Base-by-base conservation (phyloP, 2,329 filamentous ascomycete species). In the Didymella segeticola region DNA sequence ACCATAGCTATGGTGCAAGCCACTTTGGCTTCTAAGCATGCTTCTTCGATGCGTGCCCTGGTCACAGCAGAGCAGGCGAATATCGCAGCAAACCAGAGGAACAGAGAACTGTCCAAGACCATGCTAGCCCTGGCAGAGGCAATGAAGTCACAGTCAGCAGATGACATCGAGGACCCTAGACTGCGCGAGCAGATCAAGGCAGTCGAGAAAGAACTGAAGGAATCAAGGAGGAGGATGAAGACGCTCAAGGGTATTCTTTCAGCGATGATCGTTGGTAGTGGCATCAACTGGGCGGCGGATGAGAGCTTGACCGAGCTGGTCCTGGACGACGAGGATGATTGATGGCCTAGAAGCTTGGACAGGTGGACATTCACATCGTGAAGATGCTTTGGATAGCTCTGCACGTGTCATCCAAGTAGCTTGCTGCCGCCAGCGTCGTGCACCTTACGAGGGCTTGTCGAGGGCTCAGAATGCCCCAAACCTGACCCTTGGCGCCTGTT, bases 211-310 rank as follows among this genome's bases (percentile, higher is more conserved):
- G 82, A 86, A 33, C 76, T 89, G 54, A 86, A 82, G 64, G 78
- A 78, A 19, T 88, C 86, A 69, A 84, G 84, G 57, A 85, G 86
- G 61, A 83, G 83, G 66, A 91, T 87, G 86, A 85, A 86, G 66
- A 86, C 88, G 17, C 84, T 93, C 73, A 95, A 93, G 76, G 89
- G 85, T 20, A 85, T 91, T 34, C 82, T 89, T n/a, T 89, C 89
- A 66, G 90, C 89, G 15, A 82, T 92, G 49, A 83, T 96, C 39
- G 89, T 86, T 5, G 90, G 89, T 3, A 96, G 91, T 72, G 91
- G 91, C 39, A 80, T 95, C 47, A 87, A 96, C 68, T 96, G 91
- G 91, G 86, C 85, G 11, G 79, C 83, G 33, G 86, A 96, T 73
- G 82, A 86, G 45, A 80, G 79, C 54, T 77, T 96, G 57, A 80